Conservation (phyloP, 495 filamentous ascomycete genomes). For the Cryomyces minteri region DNA sequence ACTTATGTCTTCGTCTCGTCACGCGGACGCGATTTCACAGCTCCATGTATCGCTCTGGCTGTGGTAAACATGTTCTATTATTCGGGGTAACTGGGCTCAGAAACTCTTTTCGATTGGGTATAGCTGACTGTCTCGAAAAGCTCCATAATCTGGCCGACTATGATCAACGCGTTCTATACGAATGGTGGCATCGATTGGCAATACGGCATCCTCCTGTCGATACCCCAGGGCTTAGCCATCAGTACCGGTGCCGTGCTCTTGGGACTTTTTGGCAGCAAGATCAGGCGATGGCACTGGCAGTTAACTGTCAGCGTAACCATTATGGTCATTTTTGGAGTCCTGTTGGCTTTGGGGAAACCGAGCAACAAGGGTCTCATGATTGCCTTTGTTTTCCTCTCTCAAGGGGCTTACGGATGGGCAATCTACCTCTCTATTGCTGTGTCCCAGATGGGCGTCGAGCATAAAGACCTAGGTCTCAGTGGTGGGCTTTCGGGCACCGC, state of each 20-base stretch:
- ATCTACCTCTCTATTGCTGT: constrained; percentile 14
- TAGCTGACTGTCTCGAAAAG: too few species aligned
- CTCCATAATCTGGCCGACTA: constrained; percentile 10
- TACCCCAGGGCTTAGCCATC: constrained; percentile 15
- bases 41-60: constrained; percentile 9
- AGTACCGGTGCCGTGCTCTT: constrained; percentile 17
- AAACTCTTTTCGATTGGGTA: too few species aligned
- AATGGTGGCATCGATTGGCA: constrained; percentile 7
- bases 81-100: not conserved
- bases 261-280: constrained; percentile 12
- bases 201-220: constrained; percentile 12
- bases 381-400: constrained; percentile 17
- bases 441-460: constrained; percentile 17
- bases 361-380: constrained; percentile 17
- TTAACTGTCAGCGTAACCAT: constrained; percentile 12
- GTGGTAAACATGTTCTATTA: constrained; percentile 17
- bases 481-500: constrained; percentile 6
- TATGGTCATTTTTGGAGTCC: constrained; percentile 18
- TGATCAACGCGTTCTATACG: constrained; percentile 14
- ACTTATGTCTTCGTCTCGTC: constrained; percentile 10
- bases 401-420: constrained; percentile 16
- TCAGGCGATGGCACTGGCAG: constrained; percentile 18
- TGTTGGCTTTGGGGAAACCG: constrained; percentile 15
- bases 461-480: constrained; percentile 16
- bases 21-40: constrained; percentile 12